Evolutionary conservation across 2,329 filamentous ascomycete species (phyloP).

Genomic region (Corinectria fuckeliana): DNA sequence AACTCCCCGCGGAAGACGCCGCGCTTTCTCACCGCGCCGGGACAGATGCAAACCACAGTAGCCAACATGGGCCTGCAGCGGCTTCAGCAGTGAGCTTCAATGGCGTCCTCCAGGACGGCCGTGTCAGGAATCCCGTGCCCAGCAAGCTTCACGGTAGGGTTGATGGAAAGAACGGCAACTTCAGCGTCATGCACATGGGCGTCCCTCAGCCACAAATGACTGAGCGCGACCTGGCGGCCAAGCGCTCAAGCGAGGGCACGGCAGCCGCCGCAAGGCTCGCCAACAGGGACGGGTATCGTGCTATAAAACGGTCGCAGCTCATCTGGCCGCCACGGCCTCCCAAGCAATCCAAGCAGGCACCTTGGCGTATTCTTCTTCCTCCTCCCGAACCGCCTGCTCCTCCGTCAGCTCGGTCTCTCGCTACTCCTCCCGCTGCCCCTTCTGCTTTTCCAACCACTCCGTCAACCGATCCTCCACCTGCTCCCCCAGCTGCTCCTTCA

Average conservation of each 20-base stretch:
- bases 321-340: conserved; percentile 37
- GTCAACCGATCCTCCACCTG: neutral
- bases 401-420: neutral
- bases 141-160: conserved; percentile 67
- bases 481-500: neutral
- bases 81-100: conserved; percentile 18
- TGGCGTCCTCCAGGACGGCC: conserved; percentile 38
- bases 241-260: conserved; percentile 67
- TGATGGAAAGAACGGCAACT: conserved; percentile 64
- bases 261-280: conserved; percentile 63
- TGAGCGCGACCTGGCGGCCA: conserved; percentile 60
- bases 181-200: conserved; percentile 68
- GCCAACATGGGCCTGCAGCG: neutral
- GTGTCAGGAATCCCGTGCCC: conserved; percentile 62
- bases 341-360: neutral
- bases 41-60: neutral
- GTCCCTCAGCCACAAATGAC: conserved; percentile 54
- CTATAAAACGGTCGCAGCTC: conserved; percentile 53
- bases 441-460: neutral
- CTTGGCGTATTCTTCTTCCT: conserved; percentile 5
- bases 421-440: neutral
- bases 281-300: conserved; percentile 60
- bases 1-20: conserved; percentile 6
- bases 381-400: no score
- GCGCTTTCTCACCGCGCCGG: conserved; percentile 2